phyloP scores from a whole-genome alignment of 257 asterid genomes.

The Nicotiana otophora region DNA sequence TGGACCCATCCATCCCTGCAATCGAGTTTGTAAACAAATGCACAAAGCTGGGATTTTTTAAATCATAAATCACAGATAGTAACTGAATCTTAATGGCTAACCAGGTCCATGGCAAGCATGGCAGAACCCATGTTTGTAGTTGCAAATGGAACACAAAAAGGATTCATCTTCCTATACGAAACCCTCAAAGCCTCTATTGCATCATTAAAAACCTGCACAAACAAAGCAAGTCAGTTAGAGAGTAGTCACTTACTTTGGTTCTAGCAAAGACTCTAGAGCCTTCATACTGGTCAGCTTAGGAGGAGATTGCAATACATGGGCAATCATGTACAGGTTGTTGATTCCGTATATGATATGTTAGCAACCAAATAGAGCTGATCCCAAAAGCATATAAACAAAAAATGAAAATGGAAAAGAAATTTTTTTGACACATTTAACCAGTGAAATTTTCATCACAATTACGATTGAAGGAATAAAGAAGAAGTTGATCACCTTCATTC shows the following conservation, averaged over 20 bases:
- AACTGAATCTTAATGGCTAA: constrained; percentile 10
- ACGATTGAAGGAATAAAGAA: neutral
- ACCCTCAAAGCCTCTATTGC: constrained; percentile 88
- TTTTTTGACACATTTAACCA: neutral
- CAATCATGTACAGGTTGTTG: neutral
- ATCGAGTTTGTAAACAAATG: constrained; percentile 18
- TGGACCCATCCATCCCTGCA: constrained; percentile 99
- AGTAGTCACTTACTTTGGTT: neutral
- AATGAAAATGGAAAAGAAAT: neutral
- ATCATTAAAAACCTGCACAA: constrained; percentile 76
- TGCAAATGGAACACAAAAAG: constrained; percentile 96
- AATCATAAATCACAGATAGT: constrained; percentile 7
- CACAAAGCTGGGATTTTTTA: constrained; percentile 13
- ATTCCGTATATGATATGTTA: neutral
- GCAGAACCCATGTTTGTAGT: constrained; percentile 99
- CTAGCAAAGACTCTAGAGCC: neutral
- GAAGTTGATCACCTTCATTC: constrained; percentile 65
- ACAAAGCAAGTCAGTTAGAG: constrained; percentile 7
- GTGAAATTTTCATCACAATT: neutral
- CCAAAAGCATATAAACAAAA: neutral
- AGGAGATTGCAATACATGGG: neutral
- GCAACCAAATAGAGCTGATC: neutral
- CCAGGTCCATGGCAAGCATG: constrained; percentile 96
- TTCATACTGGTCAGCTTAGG: neutral
- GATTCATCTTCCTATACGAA: constrained; percentile 87